Percentiles rank a stretch among this genome's conserved stretches.
phyloP scores from a whole-genome alignment of 2,329 filamentous ascomycete genomes.

The Fusarium pilosicola region DNA sequence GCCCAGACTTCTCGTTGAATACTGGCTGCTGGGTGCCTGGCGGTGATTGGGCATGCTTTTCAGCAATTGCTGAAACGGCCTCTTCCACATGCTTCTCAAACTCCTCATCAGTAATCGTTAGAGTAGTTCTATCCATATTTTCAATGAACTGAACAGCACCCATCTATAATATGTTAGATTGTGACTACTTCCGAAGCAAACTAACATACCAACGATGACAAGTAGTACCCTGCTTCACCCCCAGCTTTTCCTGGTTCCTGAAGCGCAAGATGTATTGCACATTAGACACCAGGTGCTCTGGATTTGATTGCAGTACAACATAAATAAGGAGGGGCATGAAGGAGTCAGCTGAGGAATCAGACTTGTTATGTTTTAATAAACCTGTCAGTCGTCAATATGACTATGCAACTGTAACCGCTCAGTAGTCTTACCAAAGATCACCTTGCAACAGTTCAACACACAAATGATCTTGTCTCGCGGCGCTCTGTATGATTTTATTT shows the following conservation, averaged over 20 bases:
- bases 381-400: constrained; percentile 59
- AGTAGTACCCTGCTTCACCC: constrained; percentile 97
- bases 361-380: constrained; percentile 88
- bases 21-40: constrained; percentile 51
- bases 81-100: constrained; percentile 97
- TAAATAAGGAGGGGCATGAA: constrained; percentile 97
- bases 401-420: not conserved
- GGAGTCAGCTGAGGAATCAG: constrained; percentile 93
- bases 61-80: constrained; percentile 93
- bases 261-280: constrained; percentile 98
- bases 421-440: constrained; percentile 81
- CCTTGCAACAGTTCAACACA: constrained; percentile 98
- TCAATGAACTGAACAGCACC: constrained; percentile 97
- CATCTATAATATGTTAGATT: constrained; percentile 62
- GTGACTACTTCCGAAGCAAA: not conserved
- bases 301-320: constrained; percentile 92
- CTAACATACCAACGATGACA: constrained; percentile 81
- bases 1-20: constrained; percentile 57
- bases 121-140: constrained; percentile 89
- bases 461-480: constrained; percentile 98
- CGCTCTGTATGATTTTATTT: constrained; percentile 97
- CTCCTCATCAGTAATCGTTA: constrained; percentile 94
- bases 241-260: constrained; percentile 95
- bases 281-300: constrained; percentile 95
- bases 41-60: constrained; percentile 74